Conservation (phyloP, 1,139 yeast species). For the Hansenula sp. region DNA sequence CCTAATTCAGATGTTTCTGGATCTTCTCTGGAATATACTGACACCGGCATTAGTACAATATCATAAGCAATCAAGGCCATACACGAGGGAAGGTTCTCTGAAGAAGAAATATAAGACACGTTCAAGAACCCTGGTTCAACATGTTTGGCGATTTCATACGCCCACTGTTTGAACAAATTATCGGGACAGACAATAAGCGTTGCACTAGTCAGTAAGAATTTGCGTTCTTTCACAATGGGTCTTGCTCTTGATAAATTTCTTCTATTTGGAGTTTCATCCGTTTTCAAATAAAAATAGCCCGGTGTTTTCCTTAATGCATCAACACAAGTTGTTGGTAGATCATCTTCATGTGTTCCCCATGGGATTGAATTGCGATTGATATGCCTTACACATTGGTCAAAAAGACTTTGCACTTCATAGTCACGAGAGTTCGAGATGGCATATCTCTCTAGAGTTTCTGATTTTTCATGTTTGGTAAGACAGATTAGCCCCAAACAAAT, state of each 20-base stretch:
- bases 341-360: constrained; percentile 46
- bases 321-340: constrained; percentile 42
- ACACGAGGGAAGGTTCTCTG: constrained; percentile 25
- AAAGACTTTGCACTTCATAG: constrained; percentile 26
- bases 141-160: constrained; percentile 54
- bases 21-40: constrained; percentile 40
- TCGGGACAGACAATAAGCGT: constrained; percentile 66
- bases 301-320: constrained; percentile 34
- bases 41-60: constrained; percentile 46
- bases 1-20: constrained; percentile 30
- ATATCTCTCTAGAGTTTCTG: constrained; percentile 37
- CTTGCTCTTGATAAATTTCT: constrained; percentile 17
- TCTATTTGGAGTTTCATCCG: constrained; percentile 12
- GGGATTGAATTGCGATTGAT: constrained; percentile 48
- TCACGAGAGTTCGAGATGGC: constrained; percentile 9
- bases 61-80: constrained; percentile 41
- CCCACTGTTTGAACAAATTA: constrained; percentile 66
- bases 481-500: constrained; percentile 62
- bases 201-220: constrained; percentile 42
- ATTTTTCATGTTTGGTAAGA: constrained; percentile 47
- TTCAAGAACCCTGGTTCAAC: constrained; percentile 34
- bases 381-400: constrained; percentile 38
- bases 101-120: constrained; percentile 25
- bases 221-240: constrained; percentile 22
- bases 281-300: constrained; percentile 39